Conservation (phyloP, 2,329 filamentous ascomycete species). For the Aspergillaceae sp. region DNA sequence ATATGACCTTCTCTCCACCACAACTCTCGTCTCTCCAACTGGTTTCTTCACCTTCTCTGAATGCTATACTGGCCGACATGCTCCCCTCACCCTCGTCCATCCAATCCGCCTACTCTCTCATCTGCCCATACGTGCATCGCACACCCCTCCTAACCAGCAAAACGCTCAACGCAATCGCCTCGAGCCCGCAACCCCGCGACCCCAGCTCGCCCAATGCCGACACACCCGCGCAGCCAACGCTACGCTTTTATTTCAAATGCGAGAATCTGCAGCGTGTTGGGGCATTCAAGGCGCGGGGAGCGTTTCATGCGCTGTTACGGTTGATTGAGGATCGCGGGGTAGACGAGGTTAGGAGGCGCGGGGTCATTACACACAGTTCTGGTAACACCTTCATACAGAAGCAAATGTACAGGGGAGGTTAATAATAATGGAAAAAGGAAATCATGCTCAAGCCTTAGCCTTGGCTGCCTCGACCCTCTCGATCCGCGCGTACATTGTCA, state of each 20-base stretch:
- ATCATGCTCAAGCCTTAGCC: slow-evolving; percentile 87
- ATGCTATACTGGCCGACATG: slow-evolving; percentile 25
- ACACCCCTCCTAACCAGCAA: slow-evolving; percentile 76
- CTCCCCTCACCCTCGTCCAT: slow-evolving; percentile 64
- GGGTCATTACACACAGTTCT: slow-evolving; percentile 83
- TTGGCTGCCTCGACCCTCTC: slow-evolving; percentile 67
- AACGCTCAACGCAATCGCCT: slow-evolving; percentile 67
- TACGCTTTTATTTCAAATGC: slow-evolving; percentile 87
- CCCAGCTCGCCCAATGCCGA: slow-evolving; percentile 52
- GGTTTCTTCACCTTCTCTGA: not conserved
- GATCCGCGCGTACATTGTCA: slow-evolving; percentile 79
- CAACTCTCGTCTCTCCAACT: not conserved
- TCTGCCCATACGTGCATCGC: slow-evolving; percentile 66
- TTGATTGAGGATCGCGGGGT: slow-evolving; percentile 56
- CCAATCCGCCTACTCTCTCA: slow-evolving; percentile 59
- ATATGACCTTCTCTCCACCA: too few species aligned
- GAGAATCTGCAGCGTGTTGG: slow-evolving; percentile 87
- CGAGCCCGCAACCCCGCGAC: slow-evolving; percentile 52
- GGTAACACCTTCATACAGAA: slow-evolving; percentile 42
- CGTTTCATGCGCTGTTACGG: slow-evolving; percentile 73
- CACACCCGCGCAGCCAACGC: slow-evolving; percentile 52
- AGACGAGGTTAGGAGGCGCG: slow-evolving; percentile 53
- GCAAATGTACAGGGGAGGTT: not conserved
- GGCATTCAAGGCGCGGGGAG: slow-evolving; percentile 86
- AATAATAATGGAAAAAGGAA: slow-evolving; percentile 48